Evolutionary conservation across 257 asterid species (phyloP).

Genomic region (Leonotis leonurus): DNA sequence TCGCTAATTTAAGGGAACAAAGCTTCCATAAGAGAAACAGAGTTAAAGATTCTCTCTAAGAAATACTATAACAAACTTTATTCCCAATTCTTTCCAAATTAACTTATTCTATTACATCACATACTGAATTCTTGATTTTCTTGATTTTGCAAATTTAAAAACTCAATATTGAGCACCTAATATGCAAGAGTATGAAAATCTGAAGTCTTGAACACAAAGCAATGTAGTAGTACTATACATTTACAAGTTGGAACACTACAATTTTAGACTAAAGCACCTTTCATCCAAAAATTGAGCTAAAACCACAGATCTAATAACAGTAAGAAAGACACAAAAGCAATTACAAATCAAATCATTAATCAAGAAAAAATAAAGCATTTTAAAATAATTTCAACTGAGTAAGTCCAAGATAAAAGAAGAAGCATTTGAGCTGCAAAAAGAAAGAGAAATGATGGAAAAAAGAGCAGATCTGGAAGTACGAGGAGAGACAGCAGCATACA

Average conservation of each 20-base stretch:
- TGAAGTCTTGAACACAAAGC: neutral
- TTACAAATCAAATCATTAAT: neutral
- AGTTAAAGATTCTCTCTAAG: too few relatives aligned
- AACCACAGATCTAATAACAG: constrained; percentile 15
- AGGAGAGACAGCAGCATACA: constrained; percentile 26
- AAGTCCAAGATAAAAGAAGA: neutral
- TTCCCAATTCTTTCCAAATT: neutral
- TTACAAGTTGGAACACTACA: neutral
- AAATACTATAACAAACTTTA: neutral
- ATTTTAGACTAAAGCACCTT: neutral
- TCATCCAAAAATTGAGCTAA: neutral
- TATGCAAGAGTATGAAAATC: neutral
- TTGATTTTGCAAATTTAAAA: neutral
- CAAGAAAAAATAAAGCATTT: too few relatives aligned
- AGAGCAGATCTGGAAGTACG: constrained; percentile 28
- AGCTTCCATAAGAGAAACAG: neutral
- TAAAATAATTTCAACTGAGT: too few relatives aligned
- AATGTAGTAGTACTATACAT: too few relatives aligned
- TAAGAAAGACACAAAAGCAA: neutral
- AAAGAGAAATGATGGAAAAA: neutral
- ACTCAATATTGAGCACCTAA: neutral
- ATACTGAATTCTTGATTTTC: neutral
- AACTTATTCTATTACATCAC: neutral
- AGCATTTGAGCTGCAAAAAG: neutral
- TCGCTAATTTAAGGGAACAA: neutral